A percentile compares a stretch with the other conserved stretches of the same genome.
Conservation (phyloP, 139 green algal species). For the Asterochloris sp. region DNA sequence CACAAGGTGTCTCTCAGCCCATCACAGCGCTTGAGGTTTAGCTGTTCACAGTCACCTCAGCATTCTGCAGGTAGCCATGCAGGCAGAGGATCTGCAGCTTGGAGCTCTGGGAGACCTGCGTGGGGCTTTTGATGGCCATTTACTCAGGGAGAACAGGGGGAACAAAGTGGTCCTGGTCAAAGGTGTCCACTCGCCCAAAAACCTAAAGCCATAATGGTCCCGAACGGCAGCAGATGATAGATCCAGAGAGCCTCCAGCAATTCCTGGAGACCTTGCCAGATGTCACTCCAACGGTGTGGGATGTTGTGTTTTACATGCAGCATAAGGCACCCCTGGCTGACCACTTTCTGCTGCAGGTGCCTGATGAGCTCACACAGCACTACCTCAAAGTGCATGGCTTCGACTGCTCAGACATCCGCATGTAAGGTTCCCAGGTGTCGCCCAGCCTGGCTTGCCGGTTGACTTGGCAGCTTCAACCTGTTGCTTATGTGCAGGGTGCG, state of each 20-base stretch:
- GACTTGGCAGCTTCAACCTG: background rate
- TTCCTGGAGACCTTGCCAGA: conserved; percentile 9
- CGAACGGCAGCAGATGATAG: background rate
- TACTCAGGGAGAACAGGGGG: background rate
- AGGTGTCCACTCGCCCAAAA: background rate
- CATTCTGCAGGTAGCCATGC: background rate
- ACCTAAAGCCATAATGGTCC: background rate
- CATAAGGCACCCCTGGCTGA: conserved; percentile 4
- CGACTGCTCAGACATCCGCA: conserved; percentile 33
- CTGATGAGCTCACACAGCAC: conserved; percentile 48
- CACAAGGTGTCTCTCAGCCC: background rate
- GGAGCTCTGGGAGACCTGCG: no score
- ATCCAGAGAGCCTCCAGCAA: background rate
- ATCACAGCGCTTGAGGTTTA: background rate
- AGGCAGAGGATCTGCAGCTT: background rate
- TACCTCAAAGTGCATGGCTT: conserved; percentile 25
- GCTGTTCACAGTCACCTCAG: background rate
- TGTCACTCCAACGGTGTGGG: background rate
- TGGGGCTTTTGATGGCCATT: no score
- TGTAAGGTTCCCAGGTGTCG: conserved; percentile 16
- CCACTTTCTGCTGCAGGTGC: conserved; percentile 27
- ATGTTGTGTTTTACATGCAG: conserved; percentile 1
- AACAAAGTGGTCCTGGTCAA: background rate
- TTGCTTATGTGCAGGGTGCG: conserved; percentile 22
- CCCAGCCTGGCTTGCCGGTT: background rate